A percentile compares a stretch with the other conserved stretches of the same genome.
phyloP scores from a whole-genome alignment of 192 early-diverging fungal species.

The Geosiphon pyriformis region DNA sequence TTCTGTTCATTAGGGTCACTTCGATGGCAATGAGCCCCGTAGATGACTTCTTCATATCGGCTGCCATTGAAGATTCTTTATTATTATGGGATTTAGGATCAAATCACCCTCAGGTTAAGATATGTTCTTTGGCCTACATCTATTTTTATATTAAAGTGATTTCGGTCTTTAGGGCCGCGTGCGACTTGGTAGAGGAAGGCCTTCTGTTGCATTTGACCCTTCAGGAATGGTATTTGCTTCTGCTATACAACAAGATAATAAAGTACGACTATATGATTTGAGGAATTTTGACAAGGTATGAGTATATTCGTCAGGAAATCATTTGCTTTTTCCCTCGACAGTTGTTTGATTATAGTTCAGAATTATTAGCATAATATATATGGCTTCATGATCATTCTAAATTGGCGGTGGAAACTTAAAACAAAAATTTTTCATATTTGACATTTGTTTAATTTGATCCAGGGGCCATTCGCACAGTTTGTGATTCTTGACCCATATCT shows the following conservation, averaged over 20 bases:
- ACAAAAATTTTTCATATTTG: too few species aligned
- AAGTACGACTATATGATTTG: slow-evolving; percentile 69
- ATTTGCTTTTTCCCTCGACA: too few species aligned
- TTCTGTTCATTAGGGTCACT: slow-evolving; percentile 50
- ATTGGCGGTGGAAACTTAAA: too few species aligned
- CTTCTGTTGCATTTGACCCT: slow-evolving; percentile 72
- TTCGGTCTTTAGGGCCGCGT: slow-evolving; percentile 37
- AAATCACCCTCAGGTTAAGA: slow-evolving; percentile 55
- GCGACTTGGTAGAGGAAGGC: slow-evolving; percentile 31
- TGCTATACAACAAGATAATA: slow-evolving; percentile 36
- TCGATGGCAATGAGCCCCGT: slow-evolving; percentile 75
- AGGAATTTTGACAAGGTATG: slow-evolving; percentile 47
- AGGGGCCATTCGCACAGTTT: slow-evolving; percentile 47
- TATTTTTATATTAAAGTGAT: not conserved
- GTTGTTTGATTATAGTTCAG: not conserved
- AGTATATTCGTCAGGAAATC: not conserved
- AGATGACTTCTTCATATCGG: slow-evolving; percentile 81
- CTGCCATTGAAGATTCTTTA: slow-evolving; percentile 69
- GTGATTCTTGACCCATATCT: slow-evolving; percentile 26
- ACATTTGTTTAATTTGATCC: too few species aligned
- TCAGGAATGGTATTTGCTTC: slow-evolving; percentile 74
- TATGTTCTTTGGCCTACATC: slow-evolving; percentile 18
- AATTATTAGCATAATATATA: too few species aligned
- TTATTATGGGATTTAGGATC: slow-evolving; percentile 81
- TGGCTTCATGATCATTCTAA: too few species aligned